A percentile compares a stretch with the other conserved stretches of the same genome.
Evolutionary conservation across 495 filamentous ascomycete genomes (phyloP).

Genomic region (Tuber microsphaerosporum): DNA sequence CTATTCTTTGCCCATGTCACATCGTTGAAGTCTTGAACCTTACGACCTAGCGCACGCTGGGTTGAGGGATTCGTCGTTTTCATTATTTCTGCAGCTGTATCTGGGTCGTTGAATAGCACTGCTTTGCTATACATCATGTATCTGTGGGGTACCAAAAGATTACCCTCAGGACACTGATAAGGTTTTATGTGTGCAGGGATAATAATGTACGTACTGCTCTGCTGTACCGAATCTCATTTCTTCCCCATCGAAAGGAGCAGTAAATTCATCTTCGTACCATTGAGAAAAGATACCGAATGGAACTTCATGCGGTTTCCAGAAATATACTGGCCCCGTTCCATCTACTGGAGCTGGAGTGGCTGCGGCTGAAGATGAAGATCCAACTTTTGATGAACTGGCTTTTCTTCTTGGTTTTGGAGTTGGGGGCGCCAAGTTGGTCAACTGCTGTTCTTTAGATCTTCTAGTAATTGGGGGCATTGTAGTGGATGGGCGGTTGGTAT

Average conservation of each 20-base stretch:
- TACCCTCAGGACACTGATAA: background rate
- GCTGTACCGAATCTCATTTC: constrained; percentile 38
- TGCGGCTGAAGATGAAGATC: background rate
- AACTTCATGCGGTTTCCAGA: constrained; percentile 41
- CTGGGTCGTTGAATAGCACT: constrained; percentile 47
- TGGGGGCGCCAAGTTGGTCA: background rate
- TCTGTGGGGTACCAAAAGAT: constrained; percentile 26
- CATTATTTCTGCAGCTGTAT: constrained; percentile 46
- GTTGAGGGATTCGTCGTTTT: constrained; percentile 43
- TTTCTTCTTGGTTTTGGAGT: background rate
- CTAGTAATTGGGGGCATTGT: background rate
- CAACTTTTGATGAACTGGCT: background rate
- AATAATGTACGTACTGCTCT: constrained; percentile 33
- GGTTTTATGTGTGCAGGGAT: constrained; percentile 7
- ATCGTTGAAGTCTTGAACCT: constrained; percentile 52
- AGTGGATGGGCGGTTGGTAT: background rate
- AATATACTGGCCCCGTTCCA: constrained; percentile 39
- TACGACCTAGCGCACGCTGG: constrained; percentile 54
- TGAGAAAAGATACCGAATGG: constrained; percentile 44
- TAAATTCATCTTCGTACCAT: constrained; percentile 43
- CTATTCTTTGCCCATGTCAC: constrained; percentile 51
- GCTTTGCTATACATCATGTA: constrained; percentile 64
- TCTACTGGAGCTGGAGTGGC: background rate
- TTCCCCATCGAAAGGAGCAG: constrained; percentile 22
- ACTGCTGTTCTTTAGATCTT: background rate